These are phyloP conservation scores for Trypanosomatidae sp. DNA, from an alignment of 208 protist species.

Conservation along the genomic window DNA sequence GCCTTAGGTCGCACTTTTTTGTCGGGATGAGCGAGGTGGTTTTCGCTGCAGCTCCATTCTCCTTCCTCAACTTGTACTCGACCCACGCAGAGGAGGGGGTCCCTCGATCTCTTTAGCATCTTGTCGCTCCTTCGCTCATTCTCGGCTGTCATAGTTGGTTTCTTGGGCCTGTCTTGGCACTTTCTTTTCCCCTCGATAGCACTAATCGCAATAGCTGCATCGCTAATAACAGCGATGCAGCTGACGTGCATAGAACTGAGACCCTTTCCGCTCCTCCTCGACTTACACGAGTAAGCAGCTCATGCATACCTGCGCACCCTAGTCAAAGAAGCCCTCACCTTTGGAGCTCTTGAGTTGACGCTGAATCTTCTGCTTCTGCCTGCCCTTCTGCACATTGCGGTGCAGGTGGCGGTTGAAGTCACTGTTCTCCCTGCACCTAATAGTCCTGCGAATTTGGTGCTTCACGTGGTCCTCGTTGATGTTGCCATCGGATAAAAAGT, in stretches of 20 bases:
- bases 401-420: slow-evolving; percentile 80
- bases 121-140: no score
- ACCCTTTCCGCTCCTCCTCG: neutral
- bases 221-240: neutral
- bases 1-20: neutral
- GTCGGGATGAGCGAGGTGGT: neutral
- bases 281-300: neutral
- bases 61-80: neutral
- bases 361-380: slow-evolving; percentile 78
- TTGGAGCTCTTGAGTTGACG: slow-evolving; percentile 67
- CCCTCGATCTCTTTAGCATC: no score
- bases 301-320: neutral
- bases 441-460: slow-evolving; percentile 54
- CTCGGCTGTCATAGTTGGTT: no score
- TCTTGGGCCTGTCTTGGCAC: no score
- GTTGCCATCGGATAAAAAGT: slow-evolving; percentile 53
- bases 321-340: slow-evolving; percentile 57
- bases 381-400: slow-evolving; percentile 86
- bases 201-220: neutral
- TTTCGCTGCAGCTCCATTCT: neutral
- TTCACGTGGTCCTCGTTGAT: slow-evolving; percentile 77
- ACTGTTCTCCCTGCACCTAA: slow-evolving; percentile 61
- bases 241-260: neutral
- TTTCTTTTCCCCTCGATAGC: no score
- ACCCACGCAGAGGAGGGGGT: no score